These are phyloP conservation scores for Prunus padus DNA, from an alignment of 306 rosid genomes.

Conservation along the genomic window DNA sequence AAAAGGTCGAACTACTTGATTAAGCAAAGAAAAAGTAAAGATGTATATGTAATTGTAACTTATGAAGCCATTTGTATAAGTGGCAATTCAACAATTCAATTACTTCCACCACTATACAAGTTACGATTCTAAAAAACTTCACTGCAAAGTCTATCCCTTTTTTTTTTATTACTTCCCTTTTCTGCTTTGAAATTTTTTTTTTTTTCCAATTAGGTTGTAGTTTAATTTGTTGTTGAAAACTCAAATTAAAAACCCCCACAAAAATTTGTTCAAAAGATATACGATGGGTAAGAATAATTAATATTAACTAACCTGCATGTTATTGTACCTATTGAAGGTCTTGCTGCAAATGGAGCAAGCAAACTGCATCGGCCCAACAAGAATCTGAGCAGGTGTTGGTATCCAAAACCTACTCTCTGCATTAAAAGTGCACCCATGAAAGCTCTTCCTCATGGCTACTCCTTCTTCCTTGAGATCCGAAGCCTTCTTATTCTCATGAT, in stretches of 20 bases:
- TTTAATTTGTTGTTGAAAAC: not conserved
- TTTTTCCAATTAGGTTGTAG: not conserved
- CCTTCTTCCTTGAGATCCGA: slow-evolving; percentile 40
- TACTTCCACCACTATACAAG: not conserved
- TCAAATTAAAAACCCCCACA: not conserved
- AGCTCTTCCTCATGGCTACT: slow-evolving; percentile 34
- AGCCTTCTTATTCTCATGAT: slow-evolving; percentile 27
- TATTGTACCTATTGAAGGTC: slow-evolving; percentile 96
- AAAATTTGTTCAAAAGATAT: not conserved
- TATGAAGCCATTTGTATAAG: not conserved
- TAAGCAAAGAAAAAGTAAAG: not conserved
- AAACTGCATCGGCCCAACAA: slow-evolving; percentile 97
- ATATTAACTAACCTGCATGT: slow-evolving; percentile 72
- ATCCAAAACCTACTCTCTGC: slow-evolving; percentile 88
- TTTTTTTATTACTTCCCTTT: not conserved
- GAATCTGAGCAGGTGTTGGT: slow-evolving; percentile 92
- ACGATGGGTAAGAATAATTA: not conserved
- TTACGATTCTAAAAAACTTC: not conserved
- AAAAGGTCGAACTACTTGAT: not conserved
- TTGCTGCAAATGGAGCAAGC: slow-evolving; percentile 91
- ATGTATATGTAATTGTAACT: not conserved
- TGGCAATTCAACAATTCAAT: not conserved
- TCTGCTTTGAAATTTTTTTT: not conserved
- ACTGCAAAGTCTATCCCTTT: not conserved
- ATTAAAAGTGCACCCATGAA: slow-evolving; percentile 49